phyloP scores from a whole-genome alignment of 2,329 filamentous ascomycete genomes.

The Zymoseptoria passerinii region DNA sequence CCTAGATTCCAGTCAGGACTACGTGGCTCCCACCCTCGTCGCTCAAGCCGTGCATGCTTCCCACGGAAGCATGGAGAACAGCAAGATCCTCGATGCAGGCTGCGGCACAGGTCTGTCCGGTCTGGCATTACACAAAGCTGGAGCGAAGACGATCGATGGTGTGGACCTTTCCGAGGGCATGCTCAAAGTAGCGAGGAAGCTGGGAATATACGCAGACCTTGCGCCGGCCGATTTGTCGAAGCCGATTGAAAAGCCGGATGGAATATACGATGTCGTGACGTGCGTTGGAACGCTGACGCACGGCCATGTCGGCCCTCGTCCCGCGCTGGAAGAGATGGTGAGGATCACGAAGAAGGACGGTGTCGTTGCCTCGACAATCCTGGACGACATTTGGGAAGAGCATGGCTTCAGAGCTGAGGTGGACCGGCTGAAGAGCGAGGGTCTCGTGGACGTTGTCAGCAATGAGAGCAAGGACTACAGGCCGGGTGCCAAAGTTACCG shows the following conservation, averaged over 20 bases:
- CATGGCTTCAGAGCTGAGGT: constrained; percentile 43
- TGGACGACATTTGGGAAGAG: constrained; percentile 43
- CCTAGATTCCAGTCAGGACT: constrained; percentile 28
- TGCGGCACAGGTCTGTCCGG: constrained; percentile 50
- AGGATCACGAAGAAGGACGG: constrained; percentile 41
- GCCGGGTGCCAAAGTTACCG: constrained; percentile 18
- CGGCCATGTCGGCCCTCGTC: constrained; percentile 45
- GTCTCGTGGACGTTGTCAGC: constrained; percentile 31
- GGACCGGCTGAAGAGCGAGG: constrained; percentile 29
- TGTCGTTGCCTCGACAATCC: constrained; percentile 44
- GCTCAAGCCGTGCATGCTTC: constrained; percentile 27
- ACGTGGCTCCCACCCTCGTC: constrained; percentile 35
- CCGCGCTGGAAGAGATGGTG: constrained; percentile 43
- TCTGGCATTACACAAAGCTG: constrained; percentile 36
- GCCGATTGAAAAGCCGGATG: constrained; percentile 33
- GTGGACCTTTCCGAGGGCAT: constrained; percentile 46
- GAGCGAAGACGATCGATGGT: constrained; percentile 42
- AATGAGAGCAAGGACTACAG: constrained; percentile 26
- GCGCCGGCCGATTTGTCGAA: constrained; percentile 41
- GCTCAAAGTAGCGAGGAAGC: constrained; percentile 42
- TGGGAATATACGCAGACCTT: constrained; percentile 42
- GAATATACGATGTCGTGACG: constrained; percentile 42
- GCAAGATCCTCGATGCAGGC: constrained; percentile 45
- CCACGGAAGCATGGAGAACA: constrained; percentile 11
- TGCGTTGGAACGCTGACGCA: constrained; percentile 50